Conservation (phyloP, 2,329 filamentous ascomycete species). For the Fusarium miscanthi region DNA sequence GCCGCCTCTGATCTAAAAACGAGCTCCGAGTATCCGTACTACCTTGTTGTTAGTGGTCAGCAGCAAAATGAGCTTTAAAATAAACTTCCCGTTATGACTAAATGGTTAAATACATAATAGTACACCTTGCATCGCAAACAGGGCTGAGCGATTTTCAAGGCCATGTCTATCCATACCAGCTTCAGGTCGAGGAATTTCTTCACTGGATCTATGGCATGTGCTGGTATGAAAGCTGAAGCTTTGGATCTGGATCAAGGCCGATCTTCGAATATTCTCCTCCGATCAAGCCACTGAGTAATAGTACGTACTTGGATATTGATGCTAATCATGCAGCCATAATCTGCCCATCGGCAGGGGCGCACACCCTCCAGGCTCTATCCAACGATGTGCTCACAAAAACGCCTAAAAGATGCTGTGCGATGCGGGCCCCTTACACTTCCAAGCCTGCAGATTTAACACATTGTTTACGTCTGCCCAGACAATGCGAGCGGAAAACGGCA, state of each 20-base stretch:
- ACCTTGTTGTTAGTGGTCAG: not conserved
- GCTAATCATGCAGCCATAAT: constrained; percentile 11
- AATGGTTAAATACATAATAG: not conserved
- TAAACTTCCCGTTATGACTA: constrained; percentile 24
- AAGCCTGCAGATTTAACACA: not conserved
- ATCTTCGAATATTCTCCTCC: not conserved
- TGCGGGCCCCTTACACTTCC: not conserved
- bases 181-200: constrained; percentile 31
- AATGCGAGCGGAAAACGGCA: constrained; percentile 29
- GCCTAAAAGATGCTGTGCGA: constrained; percentile 6
- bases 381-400: constrained; percentile 20
- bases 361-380: not conserved
- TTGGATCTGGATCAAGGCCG: constrained; percentile 4
- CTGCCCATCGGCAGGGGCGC: constrained; percentile 18
- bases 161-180: constrained; percentile 21
- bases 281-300: not conserved
- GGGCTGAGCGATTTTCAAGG: constrained; percentile 26
- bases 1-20: not conserved
- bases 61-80: constrained; percentile 24
- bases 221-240: constrained; percentile 15
- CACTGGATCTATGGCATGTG: constrained; percentile 14
- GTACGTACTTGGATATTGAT: not conserved
- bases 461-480: constrained; percentile 30
- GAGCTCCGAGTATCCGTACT: not conserved
- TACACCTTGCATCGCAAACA: constrained; percentile 14